These are phyloP conservation scores for Trichophyton equinum DNA, from an alignment of 2,329 filamentous ascomycete genomes.

Conservation along the genomic window DNA sequence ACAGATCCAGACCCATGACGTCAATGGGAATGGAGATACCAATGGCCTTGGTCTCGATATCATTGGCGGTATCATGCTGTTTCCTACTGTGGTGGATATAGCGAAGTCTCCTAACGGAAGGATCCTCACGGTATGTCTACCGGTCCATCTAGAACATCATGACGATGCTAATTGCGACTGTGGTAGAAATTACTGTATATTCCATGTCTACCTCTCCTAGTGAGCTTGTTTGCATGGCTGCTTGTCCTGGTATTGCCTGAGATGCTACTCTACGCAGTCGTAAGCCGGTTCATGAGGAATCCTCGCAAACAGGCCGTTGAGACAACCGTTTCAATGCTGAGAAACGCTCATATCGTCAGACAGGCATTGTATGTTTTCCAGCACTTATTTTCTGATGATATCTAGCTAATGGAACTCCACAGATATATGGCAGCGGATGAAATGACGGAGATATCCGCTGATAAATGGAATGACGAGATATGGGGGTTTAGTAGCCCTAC, in stretches of 20 bases:
- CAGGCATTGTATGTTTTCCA: conserved; percentile 38
- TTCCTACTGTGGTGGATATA: conserved; percentile 64
- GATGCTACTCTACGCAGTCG: conserved; percentile 27
- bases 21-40: neutral
- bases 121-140: conserved; percentile 33
- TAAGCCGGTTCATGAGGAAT: conserved; percentile 33
- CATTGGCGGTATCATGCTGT: conserved; percentile 50
- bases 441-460: conserved; percentile 43
- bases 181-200: conserved; percentile 23
- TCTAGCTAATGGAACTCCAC: neutral
- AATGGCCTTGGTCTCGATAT: conserved; percentile 25
- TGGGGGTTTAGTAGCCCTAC: conserved; percentile 38
- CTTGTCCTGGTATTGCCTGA: conserved; percentile 34
- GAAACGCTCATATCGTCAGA: conserved; percentile 36
- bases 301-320: conserved; percentile 30
- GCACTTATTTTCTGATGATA: neutral
- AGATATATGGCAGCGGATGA: conserved; percentile 47
- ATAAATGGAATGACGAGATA: conserved; percentile 47
- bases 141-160: no score
- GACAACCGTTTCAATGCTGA: conserved; percentile 40
- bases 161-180: neutral
- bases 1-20: neutral
- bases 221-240: conserved; percentile 29
- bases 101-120: conserved; percentile 49
- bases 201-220: conserved; percentile 27